Conservation (phyloP, 2,329 filamentous ascomycete genomes). For the Leptosphaerulina australis region DNA sequence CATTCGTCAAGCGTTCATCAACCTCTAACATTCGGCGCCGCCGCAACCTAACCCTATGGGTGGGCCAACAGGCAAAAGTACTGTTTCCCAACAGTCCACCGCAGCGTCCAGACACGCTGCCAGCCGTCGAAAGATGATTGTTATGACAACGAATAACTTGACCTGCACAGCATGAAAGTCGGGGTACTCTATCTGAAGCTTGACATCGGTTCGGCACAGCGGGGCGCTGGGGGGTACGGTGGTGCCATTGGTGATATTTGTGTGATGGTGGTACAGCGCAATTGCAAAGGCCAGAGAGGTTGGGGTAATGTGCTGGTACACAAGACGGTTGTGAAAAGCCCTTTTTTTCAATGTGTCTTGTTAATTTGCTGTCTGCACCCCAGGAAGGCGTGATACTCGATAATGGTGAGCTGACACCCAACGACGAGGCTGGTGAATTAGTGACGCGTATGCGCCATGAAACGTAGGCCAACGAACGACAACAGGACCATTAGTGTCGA, state of each 20-base stretch:
- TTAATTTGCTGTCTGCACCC: conserved; percentile 1
- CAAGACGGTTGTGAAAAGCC: background rate
- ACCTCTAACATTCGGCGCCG: conserved; percentile 10
- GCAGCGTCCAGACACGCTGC: conserved; percentile 11
- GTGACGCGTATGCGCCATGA: conserved; percentile 10
- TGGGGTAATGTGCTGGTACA: background rate
- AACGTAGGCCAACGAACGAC: background rate
- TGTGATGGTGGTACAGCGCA: conserved; percentile 8
- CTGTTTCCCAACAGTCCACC: conserved; percentile 20
- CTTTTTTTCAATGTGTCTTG: background rate
- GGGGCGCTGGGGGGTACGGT: conserved; percentile 1
- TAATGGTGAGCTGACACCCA: conserved; percentile 1
- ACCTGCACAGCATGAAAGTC: conserved; percentile 1
- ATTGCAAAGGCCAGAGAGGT: background rate
- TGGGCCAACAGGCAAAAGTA: conserved; percentile 8
- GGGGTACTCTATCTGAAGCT: conserved; percentile 3
- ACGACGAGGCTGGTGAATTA: conserved; percentile 3
- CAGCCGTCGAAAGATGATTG: conserved; percentile 3
- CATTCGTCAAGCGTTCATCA: background rate
- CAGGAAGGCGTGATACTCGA: conserved; percentile 6
- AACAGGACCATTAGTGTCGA: background rate
- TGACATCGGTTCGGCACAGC: conserved; percentile 8
- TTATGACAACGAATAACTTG: conserved; percentile 10
- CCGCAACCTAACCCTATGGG: conserved; percentile 4
- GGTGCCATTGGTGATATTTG: background rate